Conservation (phyloP, 257 asterid genomes). For the Solanum lycopersicoides region DNA sequence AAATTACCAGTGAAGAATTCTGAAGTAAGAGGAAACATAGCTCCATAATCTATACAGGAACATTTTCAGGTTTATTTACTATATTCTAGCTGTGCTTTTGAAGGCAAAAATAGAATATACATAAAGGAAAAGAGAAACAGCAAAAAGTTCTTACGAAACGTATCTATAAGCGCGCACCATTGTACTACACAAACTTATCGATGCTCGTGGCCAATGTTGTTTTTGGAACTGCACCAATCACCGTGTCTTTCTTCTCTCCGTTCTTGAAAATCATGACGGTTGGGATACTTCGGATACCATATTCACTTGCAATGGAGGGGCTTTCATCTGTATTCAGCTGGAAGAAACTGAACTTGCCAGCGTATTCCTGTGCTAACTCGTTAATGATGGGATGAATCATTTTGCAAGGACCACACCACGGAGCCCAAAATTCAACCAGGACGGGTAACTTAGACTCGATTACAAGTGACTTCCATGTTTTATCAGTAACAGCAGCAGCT, state of each 20-base stretch:
- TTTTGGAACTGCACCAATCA: constrained; percentile 88
- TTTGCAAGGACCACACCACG: constrained; percentile 98
- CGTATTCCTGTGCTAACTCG: constrained; percentile 57
- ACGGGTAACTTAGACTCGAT: constrained; percentile 54
- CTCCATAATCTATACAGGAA: constrained; percentile 42
- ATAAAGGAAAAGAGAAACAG: constrained; percentile 4
- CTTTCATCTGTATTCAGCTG: constrained; percentile 83
- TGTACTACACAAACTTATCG: constrained; percentile 70
- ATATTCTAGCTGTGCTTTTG: constrained; percentile 10
- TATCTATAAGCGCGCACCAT: neutral
- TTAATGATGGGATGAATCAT: constrained; percentile 81
- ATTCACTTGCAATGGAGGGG: constrained; percentile 66
- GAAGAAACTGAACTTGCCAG: constrained; percentile 78
- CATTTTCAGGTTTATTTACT: constrained; percentile 17
- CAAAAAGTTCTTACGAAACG: neutral
- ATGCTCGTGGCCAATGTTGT: constrained; percentile 59
- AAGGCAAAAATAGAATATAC: constrained; percentile 2
- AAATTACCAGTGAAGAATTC: neutral
- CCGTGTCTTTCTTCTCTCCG: constrained; percentile 87
- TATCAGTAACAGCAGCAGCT: constrained; percentile 56
- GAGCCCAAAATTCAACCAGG: constrained; percentile 95
- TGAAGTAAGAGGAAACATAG: constrained; percentile 7
- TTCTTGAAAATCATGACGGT: constrained; percentile 73
- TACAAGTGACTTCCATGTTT: constrained; percentile 50
- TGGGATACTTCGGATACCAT: constrained; percentile 93